phyloP scores from a whole-genome alignment of 2,329 filamentous ascomycete genomes.

The Thermothelomyces thermophilus region DNA sequence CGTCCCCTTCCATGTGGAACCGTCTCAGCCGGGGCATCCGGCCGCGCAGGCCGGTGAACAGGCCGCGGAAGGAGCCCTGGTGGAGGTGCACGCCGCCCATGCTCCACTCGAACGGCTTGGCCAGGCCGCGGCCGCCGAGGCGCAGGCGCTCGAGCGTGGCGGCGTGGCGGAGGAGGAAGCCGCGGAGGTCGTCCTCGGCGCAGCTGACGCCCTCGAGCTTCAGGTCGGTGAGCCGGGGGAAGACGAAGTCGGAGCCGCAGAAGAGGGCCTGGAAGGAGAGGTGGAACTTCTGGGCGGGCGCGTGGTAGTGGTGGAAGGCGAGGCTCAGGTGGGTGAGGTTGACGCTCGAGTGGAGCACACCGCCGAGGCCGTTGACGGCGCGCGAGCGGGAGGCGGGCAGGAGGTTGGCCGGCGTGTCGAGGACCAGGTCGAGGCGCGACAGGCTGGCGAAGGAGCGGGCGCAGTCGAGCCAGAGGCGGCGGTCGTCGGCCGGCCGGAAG shows the following conservation, averaged over 20 bases:
- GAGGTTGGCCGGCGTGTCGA: slow-evolving; percentile 35
- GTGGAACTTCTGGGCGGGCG: slow-evolving; percentile 35
- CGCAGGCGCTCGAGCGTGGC: slow-evolving; percentile 35
- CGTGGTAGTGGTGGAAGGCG: slow-evolving; percentile 36
- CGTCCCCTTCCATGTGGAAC: slow-evolving; percentile 41
- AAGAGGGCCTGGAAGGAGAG: slow-evolving; percentile 37
- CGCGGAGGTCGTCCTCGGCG: slow-evolving; percentile 38
- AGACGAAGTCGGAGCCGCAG: slow-evolving; percentile 30
- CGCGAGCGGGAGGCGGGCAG: slow-evolving; percentile 33
- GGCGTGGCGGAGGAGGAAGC: slow-evolving; percentile 37
- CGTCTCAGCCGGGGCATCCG: slow-evolving; percentile 35
- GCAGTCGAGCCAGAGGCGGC: slow-evolving; percentile 37
- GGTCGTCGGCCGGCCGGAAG: slow-evolving; percentile 33
- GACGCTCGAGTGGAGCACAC: slow-evolving; percentile 35
- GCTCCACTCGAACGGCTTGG: slow-evolving; percentile 33
- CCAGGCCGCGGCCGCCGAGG: slow-evolving; percentile 39
- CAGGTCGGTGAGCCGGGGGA: slow-evolving; percentile 35
- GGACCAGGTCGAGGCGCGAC: slow-evolving; percentile 34
- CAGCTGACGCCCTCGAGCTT: slow-evolving; percentile 39
- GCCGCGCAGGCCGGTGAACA: slow-evolving; percentile 36
- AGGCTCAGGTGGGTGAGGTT: slow-evolving; percentile 35
- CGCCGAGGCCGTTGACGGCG: slow-evolving; percentile 39
- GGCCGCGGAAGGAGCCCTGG: slow-evolving; percentile 37
- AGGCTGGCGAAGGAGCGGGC: slow-evolving; percentile 36
- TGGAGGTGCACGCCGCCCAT: slow-evolving; percentile 40